Evolutionary conservation across 441 rosid species (phyloP).

Genomic region (Pelargonium fulgidum): DNA sequence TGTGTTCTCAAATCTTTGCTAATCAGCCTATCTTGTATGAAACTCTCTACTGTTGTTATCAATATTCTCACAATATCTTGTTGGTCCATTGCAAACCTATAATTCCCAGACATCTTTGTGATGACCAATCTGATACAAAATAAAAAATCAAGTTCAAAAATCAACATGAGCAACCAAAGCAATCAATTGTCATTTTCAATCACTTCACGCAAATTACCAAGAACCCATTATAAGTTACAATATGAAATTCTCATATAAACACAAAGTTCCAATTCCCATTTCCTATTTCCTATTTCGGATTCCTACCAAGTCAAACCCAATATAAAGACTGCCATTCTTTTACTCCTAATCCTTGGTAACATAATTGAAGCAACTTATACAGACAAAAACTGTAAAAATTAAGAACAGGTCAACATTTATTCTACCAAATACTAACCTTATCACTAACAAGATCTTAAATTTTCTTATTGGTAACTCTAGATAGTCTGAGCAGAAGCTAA

Average conservation of each 20-base stretch:
- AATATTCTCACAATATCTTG: conserved; percentile 35
- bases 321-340: background rate
- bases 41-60: conserved; percentile 36
- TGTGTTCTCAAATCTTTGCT: conserved; percentile 38
- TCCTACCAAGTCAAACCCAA: background rate
- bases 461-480: background rate
- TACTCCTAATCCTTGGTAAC: background rate
- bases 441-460: background rate
- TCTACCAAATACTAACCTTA: background rate
- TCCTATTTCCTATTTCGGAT: background rate
- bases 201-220: background rate
- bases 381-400: background rate
- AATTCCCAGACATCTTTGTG: conserved; percentile 33
- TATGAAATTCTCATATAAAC: background rate
- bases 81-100: conserved; percentile 40
- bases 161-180: conserved; percentile 3
- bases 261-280: background rate
- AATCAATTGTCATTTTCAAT: conserved; percentile 9
- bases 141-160: background rate
- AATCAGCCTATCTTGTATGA: conserved; percentile 38
- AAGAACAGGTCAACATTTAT: too few relatives aligned
- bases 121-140: background rate
- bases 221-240: background rate
- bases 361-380: background rate
- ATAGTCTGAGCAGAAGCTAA: background rate